Evolutionary conservation across 176 grass and related monocot species (phyloP), one percentile per base, ranked within the genome.

Genomic region (Areca catechu): DNA sequence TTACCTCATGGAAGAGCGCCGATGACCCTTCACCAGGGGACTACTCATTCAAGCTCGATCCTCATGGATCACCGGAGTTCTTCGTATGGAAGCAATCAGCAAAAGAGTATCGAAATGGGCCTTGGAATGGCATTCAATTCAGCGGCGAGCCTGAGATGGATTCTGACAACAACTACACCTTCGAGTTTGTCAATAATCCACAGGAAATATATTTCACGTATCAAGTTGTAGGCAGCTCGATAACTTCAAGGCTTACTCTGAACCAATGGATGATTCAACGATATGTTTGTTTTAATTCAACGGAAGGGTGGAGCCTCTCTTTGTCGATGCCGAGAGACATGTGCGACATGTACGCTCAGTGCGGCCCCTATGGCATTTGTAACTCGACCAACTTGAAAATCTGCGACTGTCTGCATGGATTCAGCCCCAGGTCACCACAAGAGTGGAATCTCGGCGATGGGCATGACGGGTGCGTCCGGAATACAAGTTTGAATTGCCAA

Each of bases 331-430:
- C 56, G 16, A 24, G 2, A 1, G 55, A 50, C 3, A 56, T 62
- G 1, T 80, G 63, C 4, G 70, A 74, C 30, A 62, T 1, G 3
- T 43, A 68, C 16, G 49, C 56, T 22, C 12, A 51, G 3, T 74
- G 70, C 24, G 70, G 70, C 0, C 21, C 57, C 0, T 73, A 67
- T 19, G 53, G 70, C 7, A 7, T 80, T 4, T 80, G 70, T 2
- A 55, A 48, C 16, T 16, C 53, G 1, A 28, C 56, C 3, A n/a
- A 7, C 1, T 29, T 49, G 5, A 57, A 51, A 0, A 68, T 73
- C 14, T 80, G 77, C 48, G 50, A 7, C 15, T 80, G 70, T 1
- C 21, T 80, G 28, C 15, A 67, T 1, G 70, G 70, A 18, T 79
- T 73, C 49, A 43, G 29, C 0, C n/a, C 60, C 7, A 62, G 5